phyloP scores from a whole-genome alignment of 768 basidiomycete species.

The Pseudohyphozyma bogoriensis region DNA sequence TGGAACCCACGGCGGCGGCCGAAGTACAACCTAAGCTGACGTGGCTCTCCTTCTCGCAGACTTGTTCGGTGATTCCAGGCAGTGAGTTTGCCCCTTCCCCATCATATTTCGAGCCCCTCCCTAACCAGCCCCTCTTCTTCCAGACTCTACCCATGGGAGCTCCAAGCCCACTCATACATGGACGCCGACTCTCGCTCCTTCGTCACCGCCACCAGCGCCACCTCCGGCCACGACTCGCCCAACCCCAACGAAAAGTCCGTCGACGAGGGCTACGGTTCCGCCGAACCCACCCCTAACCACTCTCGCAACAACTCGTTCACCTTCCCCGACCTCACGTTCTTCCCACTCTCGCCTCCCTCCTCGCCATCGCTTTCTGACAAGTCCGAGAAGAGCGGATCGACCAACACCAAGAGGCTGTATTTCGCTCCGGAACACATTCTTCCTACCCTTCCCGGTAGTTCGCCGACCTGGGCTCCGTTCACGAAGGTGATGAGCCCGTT shows the following conservation, averaged over 20 bases:
- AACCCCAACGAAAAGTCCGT: slow-evolving; percentile 6
- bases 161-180: neutral
- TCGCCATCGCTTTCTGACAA: neutral
- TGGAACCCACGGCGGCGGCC: too few relatives aligned
- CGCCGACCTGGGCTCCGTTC: too few relatives aligned
- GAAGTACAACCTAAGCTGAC: too few relatives aligned
- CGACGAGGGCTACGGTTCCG: too few relatives aligned
- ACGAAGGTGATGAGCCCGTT: too few relatives aligned
- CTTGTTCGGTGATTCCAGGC: slow-evolving; percentile 15
- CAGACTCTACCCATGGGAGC: slow-evolving; percentile 25
- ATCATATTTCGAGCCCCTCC: too few relatives aligned
- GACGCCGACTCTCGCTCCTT: slow-evolving; percentile 5
- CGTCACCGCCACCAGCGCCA: neutral
- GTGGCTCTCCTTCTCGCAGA: too few relatives aligned
- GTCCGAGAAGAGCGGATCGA: neutral
- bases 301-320: neutral
- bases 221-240: neutral
- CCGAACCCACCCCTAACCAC: too few relatives aligned
- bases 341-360: slow-evolving; percentile 11
- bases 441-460: too few relatives aligned
- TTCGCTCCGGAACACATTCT: too few relatives aligned
- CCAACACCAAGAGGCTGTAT: slow-evolving; percentile 22
- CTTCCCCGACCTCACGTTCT: slow-evolving; percentile 19
- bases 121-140: too few relatives aligned
- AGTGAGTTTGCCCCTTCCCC: too few relatives aligned